A percentile compares a stretch with the other conserved stretches of the same genome.
These are phyloP conservation scores for Solanum chmielewskii DNA, from an alignment of 257 asterid genomes.

Conservation along the genomic window DNA sequence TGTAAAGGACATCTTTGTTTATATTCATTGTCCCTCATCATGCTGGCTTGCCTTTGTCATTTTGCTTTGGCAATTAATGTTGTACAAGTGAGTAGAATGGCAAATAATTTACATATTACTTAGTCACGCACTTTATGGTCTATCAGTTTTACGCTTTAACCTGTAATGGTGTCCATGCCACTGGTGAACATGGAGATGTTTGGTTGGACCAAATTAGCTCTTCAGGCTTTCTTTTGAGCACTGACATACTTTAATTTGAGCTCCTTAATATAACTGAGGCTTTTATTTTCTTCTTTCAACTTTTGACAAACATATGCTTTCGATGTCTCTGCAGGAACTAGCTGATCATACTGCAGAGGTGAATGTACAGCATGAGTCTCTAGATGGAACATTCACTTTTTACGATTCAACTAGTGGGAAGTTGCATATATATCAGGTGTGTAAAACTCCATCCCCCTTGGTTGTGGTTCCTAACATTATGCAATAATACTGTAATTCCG, in stretches of 20 bases:
- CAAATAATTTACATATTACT: not conserved
- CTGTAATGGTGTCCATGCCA: not conserved
- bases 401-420: constrained; percentile 63
- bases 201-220: not conserved
- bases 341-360: constrained; percentile 63
- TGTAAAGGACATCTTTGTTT: not conserved
- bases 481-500: not conserved
- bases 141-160: not conserved
- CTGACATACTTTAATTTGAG: not conserved
- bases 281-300: not conserved
- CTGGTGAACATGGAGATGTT: not conserved
- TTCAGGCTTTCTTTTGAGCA: not conserved
- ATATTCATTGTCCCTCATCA: not conserved
- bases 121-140: not conserved
- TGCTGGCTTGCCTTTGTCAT: not conserved
- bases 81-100: not conserved
- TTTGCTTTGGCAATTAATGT: not conserved
- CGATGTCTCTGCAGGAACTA: constrained; percentile 41
- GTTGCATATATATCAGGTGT: constrained; percentile 79
- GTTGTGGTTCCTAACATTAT: not conserved
- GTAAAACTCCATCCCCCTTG: not conserved
- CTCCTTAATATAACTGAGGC: not conserved
- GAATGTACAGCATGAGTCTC: constrained; percentile 65
- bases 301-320: not conserved
- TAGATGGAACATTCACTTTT: constrained; percentile 74